These are phyloP conservation scores for Zea mays DNA, from an alignment of 176 grass and related monocot genomes.

Conservation along the genomic window Zm-B73-REFERENCE-NAM-5.0 NC_050101.1:29460501-29461000, in stretches of 20 bases:
- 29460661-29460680: conserved; percentile 40
- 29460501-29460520: conserved; percentile 49
- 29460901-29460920: not conserved
- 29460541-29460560: conserved; percentile 76
- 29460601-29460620: conserved; percentile 81
- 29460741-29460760: not conserved
- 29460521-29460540: conserved; percentile 59
- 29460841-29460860: not conserved
- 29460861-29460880: not conserved
- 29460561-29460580: conserved; percentile 76
- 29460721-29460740: not conserved
- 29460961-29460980: not conserved
- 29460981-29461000: not conserved
- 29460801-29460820: not conserved
- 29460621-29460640: conserved; percentile 58
- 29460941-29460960: not conserved
- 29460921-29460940: not conserved
- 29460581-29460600: conserved; percentile 95
- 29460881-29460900: not conserved
- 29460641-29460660: conserved; percentile 93
- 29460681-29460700: not conserved
- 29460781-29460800: not conserved
- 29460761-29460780: not conserved
- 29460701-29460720: not conserved
- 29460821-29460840: not conserved